phyloP scores from a whole-genome alignment of 257 asterid genomes.

The Solanum tacnaense region DNA sequence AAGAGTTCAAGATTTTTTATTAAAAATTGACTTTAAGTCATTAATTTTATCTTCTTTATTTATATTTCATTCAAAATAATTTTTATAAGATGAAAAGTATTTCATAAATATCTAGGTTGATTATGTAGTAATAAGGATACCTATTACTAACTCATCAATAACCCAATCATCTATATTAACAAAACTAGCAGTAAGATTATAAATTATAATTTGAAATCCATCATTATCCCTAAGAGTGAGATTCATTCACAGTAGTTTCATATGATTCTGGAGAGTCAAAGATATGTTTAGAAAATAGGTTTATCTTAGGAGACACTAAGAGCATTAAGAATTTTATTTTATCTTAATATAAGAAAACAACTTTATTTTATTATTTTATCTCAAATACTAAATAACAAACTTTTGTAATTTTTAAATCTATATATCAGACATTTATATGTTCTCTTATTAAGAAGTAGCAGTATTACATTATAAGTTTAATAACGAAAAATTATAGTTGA shows the following conservation, averaged over 20 bases:
- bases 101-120: not conserved
- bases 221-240: not conserved
- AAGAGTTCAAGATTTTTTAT: too few relatives aligned
- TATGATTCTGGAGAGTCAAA: not conserved
- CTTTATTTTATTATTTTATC: not conserved
- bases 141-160: not conserved
- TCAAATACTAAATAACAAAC: not conserved
- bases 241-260: not conserved
- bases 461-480: too few relatives aligned
- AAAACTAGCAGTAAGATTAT: not conserved
- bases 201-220: too few relatives aligned
- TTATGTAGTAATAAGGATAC: not conserved
- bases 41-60: not conserved
- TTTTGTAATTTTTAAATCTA: not conserved
- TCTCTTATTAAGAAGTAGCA: too few relatives aligned
- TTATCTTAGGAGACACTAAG: not conserved
- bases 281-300: too few relatives aligned
- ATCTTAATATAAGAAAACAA: not conserved
- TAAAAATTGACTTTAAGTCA: not conserved
- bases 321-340: too few relatives aligned
- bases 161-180: not conserved
- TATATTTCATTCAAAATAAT: not conserved
- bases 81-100: not conserved
- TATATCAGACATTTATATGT: too few relatives aligned
- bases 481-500: too few relatives aligned